These are phyloP conservation scores for Epichloe gansuensis DNA, from an alignment of 2,329 filamentous ascomycete species.

Conservation along the genomic window DNA sequence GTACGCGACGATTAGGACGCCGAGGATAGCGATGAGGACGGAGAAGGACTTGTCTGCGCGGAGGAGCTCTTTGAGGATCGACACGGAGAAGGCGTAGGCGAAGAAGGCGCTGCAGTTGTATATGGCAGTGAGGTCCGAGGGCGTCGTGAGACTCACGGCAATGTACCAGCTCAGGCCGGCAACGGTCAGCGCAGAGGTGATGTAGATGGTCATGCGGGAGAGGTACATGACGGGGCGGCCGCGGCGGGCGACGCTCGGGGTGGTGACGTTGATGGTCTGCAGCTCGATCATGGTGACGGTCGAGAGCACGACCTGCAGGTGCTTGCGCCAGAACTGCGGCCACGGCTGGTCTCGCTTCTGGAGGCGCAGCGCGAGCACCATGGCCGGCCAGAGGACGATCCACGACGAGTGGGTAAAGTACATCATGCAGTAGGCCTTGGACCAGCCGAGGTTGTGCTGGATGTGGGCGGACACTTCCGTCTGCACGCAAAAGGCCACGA, in stretches of 20 bases:
- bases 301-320: constrained; percentile 36
- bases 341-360: constrained; percentile 71
- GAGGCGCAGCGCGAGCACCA: constrained; percentile 66
- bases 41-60: constrained; percentile 75
- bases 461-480: constrained; percentile 94
- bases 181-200: constrained; percentile 77
- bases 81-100: constrained; percentile 92
- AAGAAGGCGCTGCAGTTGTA: constrained; percentile 99
- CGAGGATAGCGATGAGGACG: constrained; percentile 73
- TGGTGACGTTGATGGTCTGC: constrained; percentile 55
- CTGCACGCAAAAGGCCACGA: constrained; percentile 84
- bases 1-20: constrained; percentile 91
- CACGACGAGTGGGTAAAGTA: constrained; percentile 95
- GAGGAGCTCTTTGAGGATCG: constrained; percentile 72
- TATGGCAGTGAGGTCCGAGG: constrained; percentile 89
- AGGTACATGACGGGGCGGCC: constrained; percentile 52
- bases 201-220: constrained; percentile 61
- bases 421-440: constrained; percentile 99
- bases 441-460: constrained; percentile 81
- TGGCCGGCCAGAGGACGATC: constrained; percentile 75
- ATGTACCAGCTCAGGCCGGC: constrained; percentile 93
- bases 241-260: constrained; percentile 22
- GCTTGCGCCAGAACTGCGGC: constrained; percentile 68
- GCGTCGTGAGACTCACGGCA: constrained; percentile 83
- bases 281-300: constrained; percentile 73